Evolutionary conservation across 495 filamentous ascomycete genomes (phyloP), one percentile per base, ranked within the genome.

Genomic region (Aspergillus avenaceus): DNA sequence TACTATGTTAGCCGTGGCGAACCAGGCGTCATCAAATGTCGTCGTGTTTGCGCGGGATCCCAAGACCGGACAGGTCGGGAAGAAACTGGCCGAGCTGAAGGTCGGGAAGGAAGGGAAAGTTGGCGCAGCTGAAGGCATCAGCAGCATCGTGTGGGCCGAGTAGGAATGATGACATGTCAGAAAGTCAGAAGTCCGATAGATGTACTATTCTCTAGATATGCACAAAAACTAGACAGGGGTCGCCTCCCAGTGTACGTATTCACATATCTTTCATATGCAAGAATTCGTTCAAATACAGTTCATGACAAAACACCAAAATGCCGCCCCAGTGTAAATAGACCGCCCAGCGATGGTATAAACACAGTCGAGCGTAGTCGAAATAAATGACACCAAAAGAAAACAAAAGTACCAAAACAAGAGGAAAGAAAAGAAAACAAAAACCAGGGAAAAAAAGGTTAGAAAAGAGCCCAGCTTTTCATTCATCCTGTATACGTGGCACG

Each of bases 91-190:
- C 31, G 54, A 77, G 22, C 53, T 73, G 45, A 41, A 64, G 47
- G 65, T 75, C 47, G 69, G 70, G 0, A 56, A 60, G 48, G 50
- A 58, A 22, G 67, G 63, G 0, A 52, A 52, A 29, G 58, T 62
- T 9, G 82, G 80, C 19, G 58, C 71, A 43, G 63, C 64, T 2
- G 54, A 62, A 13, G 71, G 72, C 0, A 47, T 85, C 45, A 85
- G 77, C 41, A 76, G 77, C 59, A 77, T 83, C 14, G 71, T 85
- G 49, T 88, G 84, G 74, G 74, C 75, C 46, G 81, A 88, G 64
- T 75, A 67, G 16, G 16, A 14, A 4, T 16, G 13, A 6, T 34
- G 31, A 34, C 18, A 3, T 5, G 31, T n/a, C 2, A 14, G 2
- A 16, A 2, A 14, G 31, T 7, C n/a, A 4, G 31, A 2, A 34